phyloP scores from a whole-genome alignment of 2,329 filamentous ascomycete species.

The Apiospora phragmitis region DNA sequence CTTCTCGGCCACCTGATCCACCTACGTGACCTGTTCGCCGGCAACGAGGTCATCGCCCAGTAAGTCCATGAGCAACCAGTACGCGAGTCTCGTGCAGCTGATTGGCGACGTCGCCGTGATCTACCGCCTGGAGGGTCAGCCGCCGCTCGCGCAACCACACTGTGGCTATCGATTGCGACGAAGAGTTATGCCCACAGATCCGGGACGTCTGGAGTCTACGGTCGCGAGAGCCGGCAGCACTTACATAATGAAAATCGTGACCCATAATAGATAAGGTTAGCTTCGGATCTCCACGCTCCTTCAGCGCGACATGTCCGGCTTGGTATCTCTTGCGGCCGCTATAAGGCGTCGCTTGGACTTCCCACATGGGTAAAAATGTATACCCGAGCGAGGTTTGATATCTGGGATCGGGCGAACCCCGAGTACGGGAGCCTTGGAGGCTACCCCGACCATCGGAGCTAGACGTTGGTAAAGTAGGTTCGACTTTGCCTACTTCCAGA shows the following conservation, averaged over 20 bases:
- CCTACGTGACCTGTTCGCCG: conserved; percentile 36
- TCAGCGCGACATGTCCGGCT: not conserved
- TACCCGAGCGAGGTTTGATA: not conserved
- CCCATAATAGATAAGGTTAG: conserved; percentile 9
- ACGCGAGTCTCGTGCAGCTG: conserved; percentile 36
- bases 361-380: not conserved
- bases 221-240: not conserved
- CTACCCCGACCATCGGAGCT: not conserved
- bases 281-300: not conserved
- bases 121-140: conserved; percentile 37
- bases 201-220: conserved; percentile 35
- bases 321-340: not conserved
- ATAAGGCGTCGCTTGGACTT: not conserved
- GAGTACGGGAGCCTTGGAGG: not conserved
- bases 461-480: not conserved
- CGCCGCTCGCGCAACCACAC: conserved; percentile 25
- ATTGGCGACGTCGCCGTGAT: conserved; percentile 35
- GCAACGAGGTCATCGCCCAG: conserved; percentile 32
- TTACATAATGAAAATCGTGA: not conserved
- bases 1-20: conserved; percentile 38
- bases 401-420: not conserved
- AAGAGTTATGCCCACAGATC: conserved; percentile 36
- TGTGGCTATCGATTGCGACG: conserved; percentile 37
- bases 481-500: not conserved
- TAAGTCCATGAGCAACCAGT: conserved; percentile 34